Evolutionary conservation across 2,329 filamentous ascomycete genomes (phyloP), one percentile per base, ranked within the genome.

Genomic region (Byssoonygena ceratinophila): DNA sequence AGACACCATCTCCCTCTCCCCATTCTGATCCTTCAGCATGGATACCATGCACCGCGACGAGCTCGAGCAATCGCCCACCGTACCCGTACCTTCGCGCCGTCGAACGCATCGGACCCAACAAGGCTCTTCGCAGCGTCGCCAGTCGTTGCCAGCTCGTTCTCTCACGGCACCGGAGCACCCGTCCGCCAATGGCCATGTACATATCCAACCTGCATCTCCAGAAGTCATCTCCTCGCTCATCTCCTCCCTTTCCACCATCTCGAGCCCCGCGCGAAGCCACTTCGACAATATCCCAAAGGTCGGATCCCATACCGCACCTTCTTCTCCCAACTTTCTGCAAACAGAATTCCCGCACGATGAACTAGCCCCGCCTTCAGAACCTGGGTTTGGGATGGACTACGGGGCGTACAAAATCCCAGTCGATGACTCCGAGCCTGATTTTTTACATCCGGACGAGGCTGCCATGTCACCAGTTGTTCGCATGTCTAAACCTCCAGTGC

Each of bases 401-500:
- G 80, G 83, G 54, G 76, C 80, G 54, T 84, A 80, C 66, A 72
- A 76, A 46, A 71, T 76, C 44, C 71, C 76, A 3, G 69, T 75
- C 29, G 74, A 79, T 16, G 62, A 75, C 11, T 63, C 72, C 41
- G 72, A 78, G 46, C 72, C 76, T 32, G 69, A 72, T 46, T 71
- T 73, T 58, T 57, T 75, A 51, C 72, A 75, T 57, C 70, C 74
- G 32, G 76, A 80, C 64, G 76, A 81, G 68, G 77, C 77, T 39
- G 78, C 78, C 29, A 72, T 75, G 55, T 71, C 87, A 11, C 88
- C 89, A 16, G 79, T 91, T 51, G 79, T 94, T 60, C 83, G 84
- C 58, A 94, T 90, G 29, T 80, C 87, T 29, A 90, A 90, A 66
- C 84, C 83, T 6, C 86, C 86, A 0, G 87, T 85, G 47, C 86